phyloP scores from a whole-genome alignment of 1,284 basidiomycete genomes.

The Austroboletus niveus region DNA sequence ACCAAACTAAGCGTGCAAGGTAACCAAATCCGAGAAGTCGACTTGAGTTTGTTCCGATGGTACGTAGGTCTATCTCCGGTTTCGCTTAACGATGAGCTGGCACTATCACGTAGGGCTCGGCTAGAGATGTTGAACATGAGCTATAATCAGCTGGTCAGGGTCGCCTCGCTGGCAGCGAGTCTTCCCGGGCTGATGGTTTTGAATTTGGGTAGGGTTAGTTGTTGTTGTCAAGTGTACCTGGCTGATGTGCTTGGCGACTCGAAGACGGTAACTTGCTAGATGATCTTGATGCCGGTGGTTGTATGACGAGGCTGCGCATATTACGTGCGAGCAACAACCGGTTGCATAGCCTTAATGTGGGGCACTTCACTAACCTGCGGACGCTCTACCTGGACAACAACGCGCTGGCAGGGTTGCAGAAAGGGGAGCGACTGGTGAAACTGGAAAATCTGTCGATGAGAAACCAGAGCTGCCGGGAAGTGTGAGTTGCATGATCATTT shows the following conservation, averaged over 20 bases:
- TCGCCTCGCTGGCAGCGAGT: conserved; percentile 57
- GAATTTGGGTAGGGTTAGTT: conserved; percentile 69
- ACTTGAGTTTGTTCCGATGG: conserved; percentile 71
- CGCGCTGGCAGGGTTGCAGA: conserved; percentile 53
- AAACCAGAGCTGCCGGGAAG: conserved; percentile 75
- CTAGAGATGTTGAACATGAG: conserved; percentile 85
- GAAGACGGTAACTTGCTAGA: conserved; percentile 74
- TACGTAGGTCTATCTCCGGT: conserved; percentile 45
- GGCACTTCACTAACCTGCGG: conserved; percentile 69
- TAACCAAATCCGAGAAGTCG: conserved; percentile 68
- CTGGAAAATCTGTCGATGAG: conserved; percentile 91
- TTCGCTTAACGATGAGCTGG: conserved; percentile 15
- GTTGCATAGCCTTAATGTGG: conserved; percentile 68
- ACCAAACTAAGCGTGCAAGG: conserved; percentile 81
- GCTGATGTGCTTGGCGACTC: conserved; percentile 15
- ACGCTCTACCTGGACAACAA: conserved; percentile 95
- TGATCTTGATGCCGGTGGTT: conserved; percentile 48
- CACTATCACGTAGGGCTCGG: conserved; percentile 53
- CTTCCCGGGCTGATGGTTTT: conserved; percentile 67
- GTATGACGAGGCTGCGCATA: conserved; percentile 74
- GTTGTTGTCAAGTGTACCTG: conserved; percentile 12
- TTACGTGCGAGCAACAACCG: conserved; percentile 86
- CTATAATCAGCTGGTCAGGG: conserved; percentile 65
- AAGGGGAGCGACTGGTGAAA: conserved; percentile 57
- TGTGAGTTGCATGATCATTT: conserved; percentile 53